These are phyloP conservation scores for Pichia occidentalis DNA, from an alignment of 805 yeast species.

Conservation along the genomic window DNA sequence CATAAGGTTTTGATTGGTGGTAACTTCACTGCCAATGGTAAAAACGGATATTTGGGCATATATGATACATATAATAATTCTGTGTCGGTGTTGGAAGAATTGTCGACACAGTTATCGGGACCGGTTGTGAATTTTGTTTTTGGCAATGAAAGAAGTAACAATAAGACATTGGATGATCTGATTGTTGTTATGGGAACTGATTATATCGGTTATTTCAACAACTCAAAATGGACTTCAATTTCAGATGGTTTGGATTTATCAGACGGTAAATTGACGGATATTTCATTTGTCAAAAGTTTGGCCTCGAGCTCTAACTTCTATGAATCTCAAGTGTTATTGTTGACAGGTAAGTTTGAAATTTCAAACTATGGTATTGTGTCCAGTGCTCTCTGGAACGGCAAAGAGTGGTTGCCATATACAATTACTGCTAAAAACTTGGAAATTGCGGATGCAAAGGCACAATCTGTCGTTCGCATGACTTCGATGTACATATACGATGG, in stretches of 20 bases:
- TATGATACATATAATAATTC: conserved; percentile 44
- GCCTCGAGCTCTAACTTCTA: conserved; percentile 35
- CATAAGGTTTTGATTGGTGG: conserved; percentile 44
- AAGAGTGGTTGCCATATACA: conserved; percentile 58
- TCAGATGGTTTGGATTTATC: conserved; percentile 31
- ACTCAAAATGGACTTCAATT: conserved; percentile 41
- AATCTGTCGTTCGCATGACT: conserved; percentile 32
- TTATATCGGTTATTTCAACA: conserved; percentile 38
- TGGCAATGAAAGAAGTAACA: conserved; percentile 35
- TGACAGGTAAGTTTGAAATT: conserved; percentile 51
- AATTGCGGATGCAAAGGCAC: conserved; percentile 19
- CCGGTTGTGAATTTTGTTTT: conserved; percentile 24
- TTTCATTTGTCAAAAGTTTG: conserved; percentile 23
- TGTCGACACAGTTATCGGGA: conserved; percentile 27
- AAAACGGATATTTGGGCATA: conserved; percentile 38
- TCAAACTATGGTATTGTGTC: conserved; percentile 48
- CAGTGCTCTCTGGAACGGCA: conserved; percentile 61
- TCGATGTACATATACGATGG: conserved; percentile 31
- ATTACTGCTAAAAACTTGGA: conserved; percentile 34
- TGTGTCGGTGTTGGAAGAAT: conserved; percentile 17
- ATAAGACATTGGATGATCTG: conserved; percentile 34
- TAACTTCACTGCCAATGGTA: conserved; percentile 34
- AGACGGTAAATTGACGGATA: conserved; percentile 38
- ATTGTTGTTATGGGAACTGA: conserved; percentile 37
- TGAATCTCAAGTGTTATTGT: conserved; percentile 41